A percentile compares a stretch with the other conserved stretches of the same genome.
Evolutionary conservation across 2,329 filamentous ascomycete genomes (phyloP).

Genomic region (Nothophaeocryptopus gaeumannii): DNA sequence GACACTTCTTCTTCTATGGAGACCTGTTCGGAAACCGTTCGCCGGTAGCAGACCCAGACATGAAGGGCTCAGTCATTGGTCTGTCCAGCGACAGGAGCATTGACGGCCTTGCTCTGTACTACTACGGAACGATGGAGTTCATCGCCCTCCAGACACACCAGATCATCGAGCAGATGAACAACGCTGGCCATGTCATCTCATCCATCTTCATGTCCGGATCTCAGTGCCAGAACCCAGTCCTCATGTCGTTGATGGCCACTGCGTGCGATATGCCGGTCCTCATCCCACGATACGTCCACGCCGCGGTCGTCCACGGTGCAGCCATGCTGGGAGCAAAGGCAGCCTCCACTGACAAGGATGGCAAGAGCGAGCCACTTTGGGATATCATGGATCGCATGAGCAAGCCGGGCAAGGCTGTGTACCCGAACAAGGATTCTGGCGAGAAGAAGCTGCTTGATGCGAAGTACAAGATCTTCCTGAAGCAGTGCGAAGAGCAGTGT

Average conservation of each 20-base stretch:
- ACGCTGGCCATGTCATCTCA: constrained; percentile 77
- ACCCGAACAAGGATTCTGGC: constrained; percentile 66
- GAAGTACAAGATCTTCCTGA: constrained; percentile 95
- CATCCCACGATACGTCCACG: constrained; percentile 89
- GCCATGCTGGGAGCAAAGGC: constrained; percentile 98
- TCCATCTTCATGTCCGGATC: constrained; percentile 99
- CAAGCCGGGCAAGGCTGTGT: constrained; percentile 82
- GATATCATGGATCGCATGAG: constrained; percentile 97
- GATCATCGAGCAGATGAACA: constrained; percentile 93
- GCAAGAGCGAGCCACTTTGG: constrained; percentile 85
- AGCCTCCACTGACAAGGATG: constrained; percentile 74
- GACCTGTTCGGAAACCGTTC: constrained; percentile 96
- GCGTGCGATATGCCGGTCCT: constrained; percentile 89
- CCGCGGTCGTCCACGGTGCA: constrained; percentile 94
- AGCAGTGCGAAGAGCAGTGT: constrained; percentile 84
- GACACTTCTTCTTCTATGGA: constrained; percentile 98
- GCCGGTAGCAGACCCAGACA: constrained; percentile 85
- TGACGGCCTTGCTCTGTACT: constrained; percentile 83
- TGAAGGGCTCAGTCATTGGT: constrained; percentile 87
- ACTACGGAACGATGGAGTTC: constrained; percentile 97
- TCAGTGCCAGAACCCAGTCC: constrained; percentile 90
- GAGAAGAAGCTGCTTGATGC: constrained; percentile 78
- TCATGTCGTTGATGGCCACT: constrained; percentile 89
- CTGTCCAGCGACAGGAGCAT: constrained; percentile 82
- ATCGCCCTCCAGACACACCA: constrained; percentile 95